A percentile compares a stretch with the other conserved stretches of the same genome.
Conservation (phyloP, 306 rosid species). For the Bauhinia variegata region DNA sequence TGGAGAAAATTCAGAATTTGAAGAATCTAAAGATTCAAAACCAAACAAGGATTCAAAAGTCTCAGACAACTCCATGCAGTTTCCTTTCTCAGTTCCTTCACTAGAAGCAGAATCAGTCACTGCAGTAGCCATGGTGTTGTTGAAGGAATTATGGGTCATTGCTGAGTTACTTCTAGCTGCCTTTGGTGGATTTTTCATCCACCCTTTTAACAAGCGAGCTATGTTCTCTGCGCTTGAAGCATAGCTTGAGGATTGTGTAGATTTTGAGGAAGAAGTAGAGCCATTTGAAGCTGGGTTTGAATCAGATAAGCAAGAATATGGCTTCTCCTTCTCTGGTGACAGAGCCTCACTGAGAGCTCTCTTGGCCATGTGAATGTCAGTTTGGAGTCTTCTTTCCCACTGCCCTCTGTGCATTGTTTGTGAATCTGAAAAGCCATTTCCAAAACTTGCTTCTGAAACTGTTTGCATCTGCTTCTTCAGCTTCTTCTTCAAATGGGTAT, state of each 20-base stretch:
- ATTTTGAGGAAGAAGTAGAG: conserved; percentile 21
- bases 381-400: conserved; percentile 97
- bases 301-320: conserved; percentile 25
- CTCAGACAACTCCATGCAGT: conserved; percentile 39
- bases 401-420: conserved; percentile 74
- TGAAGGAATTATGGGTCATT: conserved; percentile 40
- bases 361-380: conserved; percentile 77
- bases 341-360: conserved; percentile 82
- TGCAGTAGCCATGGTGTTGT: too few species aligned
- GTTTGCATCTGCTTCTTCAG: conserved; percentile 60
- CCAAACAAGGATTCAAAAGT: conserved; percentile 57
- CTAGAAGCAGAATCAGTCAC: conserved; percentile 64
- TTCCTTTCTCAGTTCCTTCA: conserved; percentile 46
- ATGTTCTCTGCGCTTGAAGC: conserved; percentile 82
- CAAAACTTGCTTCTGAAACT: conserved; percentile 28
- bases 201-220: conserved; percentile 67
- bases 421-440: conserved; percentile 46
- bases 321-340: conserved; percentile 48
- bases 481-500: conserved; percentile 87
- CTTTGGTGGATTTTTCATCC: conserved; percentile 73
- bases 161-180: conserved; percentile 32
- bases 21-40: conserved; percentile 62
- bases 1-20: conserved; percentile 63
- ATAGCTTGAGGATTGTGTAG: conserved; percentile 46
- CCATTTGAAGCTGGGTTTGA: conserved; percentile 32